phyloP scores from a whole-genome alignment of 352 stramenopile species.

The Aphanomyces cochlioides region DNA sequence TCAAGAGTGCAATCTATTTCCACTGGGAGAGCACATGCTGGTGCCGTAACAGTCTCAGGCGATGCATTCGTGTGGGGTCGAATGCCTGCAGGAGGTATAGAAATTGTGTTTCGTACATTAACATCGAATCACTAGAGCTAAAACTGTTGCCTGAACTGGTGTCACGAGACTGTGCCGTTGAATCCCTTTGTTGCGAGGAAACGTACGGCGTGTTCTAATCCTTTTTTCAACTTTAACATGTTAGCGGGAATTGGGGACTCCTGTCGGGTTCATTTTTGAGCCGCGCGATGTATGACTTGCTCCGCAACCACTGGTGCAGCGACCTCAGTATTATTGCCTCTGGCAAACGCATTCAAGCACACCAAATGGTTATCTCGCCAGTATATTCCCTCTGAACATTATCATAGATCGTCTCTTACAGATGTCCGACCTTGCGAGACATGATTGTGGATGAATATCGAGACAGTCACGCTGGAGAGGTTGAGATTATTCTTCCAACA shows the following conservation, averaged over 20 bases:
- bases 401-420: conserved; percentile 46
- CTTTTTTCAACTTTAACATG: neutral
- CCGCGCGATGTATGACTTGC: neutral
- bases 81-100: neutral
- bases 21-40: neutral
- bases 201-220: neutral
- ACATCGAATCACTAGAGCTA: neutral
- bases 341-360: conserved; percentile 12
- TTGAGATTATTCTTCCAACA: conserved; percentile 21
- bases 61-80: conserved; percentile 5
- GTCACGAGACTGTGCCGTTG: neutral
- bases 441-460: conserved; percentile 48
- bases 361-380: conserved; percentile 22
- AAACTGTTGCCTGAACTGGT: neutral
- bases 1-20: neutral
- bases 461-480: neutral
- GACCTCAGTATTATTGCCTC: conserved; percentile 22
- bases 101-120: no score
- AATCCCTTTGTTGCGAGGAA: neutral
- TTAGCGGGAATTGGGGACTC: neutral
- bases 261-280: neutral
- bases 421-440: conserved; percentile 49
- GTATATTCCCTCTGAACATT: neutral
- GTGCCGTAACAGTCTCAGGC: neutral
- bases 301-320: neutral